Conservation (phyloP, 1,284 basidiomycete species). For the Ustilago nuda region DNA sequence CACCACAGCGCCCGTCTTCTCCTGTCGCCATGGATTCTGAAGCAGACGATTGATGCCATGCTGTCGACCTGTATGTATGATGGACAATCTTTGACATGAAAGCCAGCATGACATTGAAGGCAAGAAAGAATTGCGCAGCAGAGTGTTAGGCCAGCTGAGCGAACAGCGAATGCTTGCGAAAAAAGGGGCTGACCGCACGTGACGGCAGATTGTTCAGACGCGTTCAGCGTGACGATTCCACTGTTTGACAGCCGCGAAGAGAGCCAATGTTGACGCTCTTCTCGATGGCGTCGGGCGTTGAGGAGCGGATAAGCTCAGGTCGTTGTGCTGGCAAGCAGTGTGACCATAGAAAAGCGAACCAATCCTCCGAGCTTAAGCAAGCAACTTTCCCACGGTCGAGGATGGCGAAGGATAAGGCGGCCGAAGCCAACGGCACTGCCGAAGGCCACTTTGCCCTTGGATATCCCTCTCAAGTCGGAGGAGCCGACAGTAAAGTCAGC, state of each 20-base stretch:
- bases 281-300: background rate
- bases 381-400: constrained; percentile 23
- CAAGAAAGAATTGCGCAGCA: too few species aligned
- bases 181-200: constrained; percentile 14
- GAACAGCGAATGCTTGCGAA: background rate
- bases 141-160: background rate
- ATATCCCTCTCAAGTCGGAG: background rate
- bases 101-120: background rate
- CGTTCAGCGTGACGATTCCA: constrained; percentile 16
- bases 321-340: constrained; percentile 13
- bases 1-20: constrained; percentile 26
- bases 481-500: background rate
- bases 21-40: constrained; percentile 25
- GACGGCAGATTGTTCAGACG: constrained; percentile 24
- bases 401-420: constrained; percentile 14
- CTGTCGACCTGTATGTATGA: background rate
- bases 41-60: constrained; percentile 14
- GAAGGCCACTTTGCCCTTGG: background rate
- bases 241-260: background rate
- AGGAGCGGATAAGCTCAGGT: background rate
- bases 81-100: background rate
- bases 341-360: constrained; percentile 20
- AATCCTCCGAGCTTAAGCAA: background rate
- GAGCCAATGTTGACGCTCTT: background rate
- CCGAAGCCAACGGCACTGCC: background rate